phyloP scores from a whole-genome alignment of 345 rosid species.

The Pistacia integerrima region DNA sequence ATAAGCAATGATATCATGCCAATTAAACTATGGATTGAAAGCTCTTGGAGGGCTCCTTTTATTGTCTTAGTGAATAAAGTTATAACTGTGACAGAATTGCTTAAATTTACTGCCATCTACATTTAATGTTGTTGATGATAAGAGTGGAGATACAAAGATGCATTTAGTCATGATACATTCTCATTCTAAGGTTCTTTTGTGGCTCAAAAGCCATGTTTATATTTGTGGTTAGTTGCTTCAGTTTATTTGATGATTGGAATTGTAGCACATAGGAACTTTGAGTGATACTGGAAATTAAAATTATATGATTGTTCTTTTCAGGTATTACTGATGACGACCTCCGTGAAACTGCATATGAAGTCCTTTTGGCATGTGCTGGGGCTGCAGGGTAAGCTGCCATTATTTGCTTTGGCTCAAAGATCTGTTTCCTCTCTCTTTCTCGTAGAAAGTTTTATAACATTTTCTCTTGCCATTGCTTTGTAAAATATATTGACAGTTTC shows the following conservation, averaged over 20 bases:
- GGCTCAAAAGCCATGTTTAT: background rate
- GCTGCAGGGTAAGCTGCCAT: conserved; percentile 74
- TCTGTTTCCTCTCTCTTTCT: background rate
- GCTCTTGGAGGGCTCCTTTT: conserved; percentile 1
- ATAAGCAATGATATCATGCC: background rate
- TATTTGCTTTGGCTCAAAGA: conserved; percentile 13
- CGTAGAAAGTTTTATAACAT: background rate
- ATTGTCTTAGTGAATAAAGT: background rate
- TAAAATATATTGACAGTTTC: conserved; percentile 8
- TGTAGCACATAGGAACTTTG: conserved; percentile 1
- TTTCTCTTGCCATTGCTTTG: background rate
- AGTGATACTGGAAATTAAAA: conserved; percentile 3
- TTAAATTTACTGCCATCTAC: background rate
- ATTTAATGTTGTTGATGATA: background rate
- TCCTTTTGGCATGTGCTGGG: conserved; percentile 96
- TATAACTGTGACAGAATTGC: background rate
- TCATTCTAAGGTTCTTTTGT: background rate
- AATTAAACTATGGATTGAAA: background rate
- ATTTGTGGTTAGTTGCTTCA: conserved; percentile 1
- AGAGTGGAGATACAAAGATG: background rate
- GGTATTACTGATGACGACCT: conserved; percentile 92
- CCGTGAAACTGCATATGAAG: conserved; percentile 92
- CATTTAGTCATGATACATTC: background rate
- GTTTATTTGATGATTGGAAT: background rate
- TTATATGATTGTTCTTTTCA: conserved; percentile 30